These are phyloP conservation scores for Cryptococcus sp. DNA, from an alignment of 1,284 basidiomycete species.

Conservation along the genomic window DNA sequence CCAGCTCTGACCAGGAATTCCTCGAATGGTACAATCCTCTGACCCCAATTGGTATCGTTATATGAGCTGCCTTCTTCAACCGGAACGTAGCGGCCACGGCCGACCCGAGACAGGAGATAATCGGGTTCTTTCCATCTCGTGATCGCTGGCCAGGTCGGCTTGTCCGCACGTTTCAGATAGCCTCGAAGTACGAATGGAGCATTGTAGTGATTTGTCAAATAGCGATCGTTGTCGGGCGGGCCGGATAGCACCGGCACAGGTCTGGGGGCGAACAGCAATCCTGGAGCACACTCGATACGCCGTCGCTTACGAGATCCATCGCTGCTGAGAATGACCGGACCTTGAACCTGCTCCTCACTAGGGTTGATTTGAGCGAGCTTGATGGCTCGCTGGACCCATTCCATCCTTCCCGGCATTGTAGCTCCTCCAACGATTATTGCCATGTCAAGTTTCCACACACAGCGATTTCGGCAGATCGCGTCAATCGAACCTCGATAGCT, in stretches of 20 bases:
- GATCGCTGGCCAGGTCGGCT: slow-evolving; percentile 52
- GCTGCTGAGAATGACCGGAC: slow-evolving; percentile 3
- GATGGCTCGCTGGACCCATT: slow-evolving; percentile 62
- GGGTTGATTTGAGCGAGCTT: slow-evolving; percentile 45
- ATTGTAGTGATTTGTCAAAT: slow-evolving; percentile 39
- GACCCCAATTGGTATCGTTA: slow-evolving; percentile 73
- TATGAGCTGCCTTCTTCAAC: slow-evolving; percentile 88
- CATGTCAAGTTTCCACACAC: slow-evolving; percentile 63
- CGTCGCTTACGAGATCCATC: background rate
- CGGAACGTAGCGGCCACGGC: slow-evolving; percentile 77
- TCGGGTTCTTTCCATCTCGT: slow-evolving; percentile 61
- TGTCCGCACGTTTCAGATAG: slow-evolving; percentile 54
- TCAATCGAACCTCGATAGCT: background rate
- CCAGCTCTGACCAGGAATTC: slow-evolving; percentile 62
- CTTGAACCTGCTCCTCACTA: background rate
- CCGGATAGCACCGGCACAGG: slow-evolving; percentile 41
- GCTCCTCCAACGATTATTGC: slow-evolving; percentile 81
- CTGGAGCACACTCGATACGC: background rate
- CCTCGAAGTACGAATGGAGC: slow-evolving; percentile 75
- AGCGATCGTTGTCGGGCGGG: slow-evolving; percentile 62
- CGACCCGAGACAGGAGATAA: slow-evolving; percentile 66
- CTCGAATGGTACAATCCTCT: slow-evolving; percentile 73
- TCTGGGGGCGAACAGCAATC: slow-evolving; percentile 17
- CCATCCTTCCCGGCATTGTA: slow-evolving; percentile 59
- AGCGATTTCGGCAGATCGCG: slow-evolving; percentile 8